Conservation (phyloP, 1,284 basidiomycete genomes). For the Ceratobasidium sp. region DNA sequence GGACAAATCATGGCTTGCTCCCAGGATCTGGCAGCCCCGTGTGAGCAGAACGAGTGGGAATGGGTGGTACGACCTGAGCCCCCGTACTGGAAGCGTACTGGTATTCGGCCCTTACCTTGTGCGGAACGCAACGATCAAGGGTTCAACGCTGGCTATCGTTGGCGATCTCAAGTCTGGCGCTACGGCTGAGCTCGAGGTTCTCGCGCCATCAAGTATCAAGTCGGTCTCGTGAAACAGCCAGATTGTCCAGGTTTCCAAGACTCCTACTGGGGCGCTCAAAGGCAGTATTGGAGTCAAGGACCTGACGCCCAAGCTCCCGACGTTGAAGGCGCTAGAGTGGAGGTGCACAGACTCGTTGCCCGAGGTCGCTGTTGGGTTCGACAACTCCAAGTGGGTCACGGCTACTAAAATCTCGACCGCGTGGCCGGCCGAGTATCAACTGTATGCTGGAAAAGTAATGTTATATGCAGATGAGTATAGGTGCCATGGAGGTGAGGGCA, state of each 20-base stretch:
- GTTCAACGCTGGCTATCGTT: conserved; percentile 30
- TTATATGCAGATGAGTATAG: conserved; percentile 63
- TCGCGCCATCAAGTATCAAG: conserved; percentile 45
- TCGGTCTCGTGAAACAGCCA: conserved; percentile 51
- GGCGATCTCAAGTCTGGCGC: conserved; percentile 45
- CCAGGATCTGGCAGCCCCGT: conserved; percentile 26
- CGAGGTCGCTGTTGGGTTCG: conserved; percentile 59
- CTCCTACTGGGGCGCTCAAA: conserved; percentile 29
- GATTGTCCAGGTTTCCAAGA: conserved; percentile 17
- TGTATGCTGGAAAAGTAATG: conserved; percentile 59
- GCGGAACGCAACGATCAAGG: conserved; percentile 45
- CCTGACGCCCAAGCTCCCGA: conserved; percentile 54
- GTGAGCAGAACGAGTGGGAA: conserved; percentile 8
- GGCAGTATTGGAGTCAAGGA: conserved; percentile 48
- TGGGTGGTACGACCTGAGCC: conserved; percentile 26
- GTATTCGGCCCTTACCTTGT: conserved; percentile 50
- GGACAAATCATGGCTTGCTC: conserved; percentile 35
- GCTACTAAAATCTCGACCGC: conserved; percentile 63
- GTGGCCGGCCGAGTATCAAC: conserved; percentile 58
- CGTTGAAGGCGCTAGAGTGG: conserved; percentile 59
- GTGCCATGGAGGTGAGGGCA: conserved; percentile 57
- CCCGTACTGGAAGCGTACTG: too few species aligned
- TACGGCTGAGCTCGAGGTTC: conserved; percentile 36
- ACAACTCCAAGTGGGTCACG: conserved; percentile 59
- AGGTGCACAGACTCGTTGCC: conserved; percentile 62